phyloP scores from a whole-genome alignment of 371 early-diverging fungal species.

The Blastocladiella emersonii region DNA sequence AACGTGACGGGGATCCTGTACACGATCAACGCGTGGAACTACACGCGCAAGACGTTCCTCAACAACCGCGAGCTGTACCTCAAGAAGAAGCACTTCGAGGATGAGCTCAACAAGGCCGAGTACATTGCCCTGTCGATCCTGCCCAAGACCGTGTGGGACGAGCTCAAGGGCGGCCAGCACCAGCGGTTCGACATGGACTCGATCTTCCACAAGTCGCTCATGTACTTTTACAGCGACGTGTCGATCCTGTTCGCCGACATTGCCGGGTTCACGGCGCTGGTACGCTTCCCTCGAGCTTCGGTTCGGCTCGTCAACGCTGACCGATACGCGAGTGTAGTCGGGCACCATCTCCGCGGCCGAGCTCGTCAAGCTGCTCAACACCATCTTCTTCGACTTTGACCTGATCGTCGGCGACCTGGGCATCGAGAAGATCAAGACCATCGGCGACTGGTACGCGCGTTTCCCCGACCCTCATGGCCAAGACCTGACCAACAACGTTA shows the following conservation, averaged over 20 bases:
- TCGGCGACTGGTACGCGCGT: constrained; percentile 6
- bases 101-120: background rate
- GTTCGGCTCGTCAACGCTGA: too few relatives aligned
- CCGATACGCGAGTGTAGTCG: background rate
- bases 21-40: background rate
- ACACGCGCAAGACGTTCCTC: background rate
- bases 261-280: constrained; percentile 5
- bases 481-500: too few relatives aligned
- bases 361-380: constrained; percentile 2
- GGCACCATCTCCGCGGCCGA: background rate
- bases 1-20: background rate
- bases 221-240: constrained; percentile 2
- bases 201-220: background rate
- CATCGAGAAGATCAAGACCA: constrained; percentile 8
- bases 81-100: background rate
- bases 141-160: constrained; percentile 7
- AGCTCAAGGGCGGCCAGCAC: background rate
- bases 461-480: too few relatives aligned
- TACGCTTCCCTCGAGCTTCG: too few relatives aligned
- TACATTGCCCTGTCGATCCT: constrained; percentile 5
- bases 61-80: background rate
- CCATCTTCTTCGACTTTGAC: constrained; percentile 6
- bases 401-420: background rate
- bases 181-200: background rate
- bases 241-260: constrained; percentile 7